Percentiles rank a stretch among this genome's conserved stretches.
phyloP scores from a whole-genome alignment of 2,329 filamentous ascomycete species.

The Microdochium nivale region DNA sequence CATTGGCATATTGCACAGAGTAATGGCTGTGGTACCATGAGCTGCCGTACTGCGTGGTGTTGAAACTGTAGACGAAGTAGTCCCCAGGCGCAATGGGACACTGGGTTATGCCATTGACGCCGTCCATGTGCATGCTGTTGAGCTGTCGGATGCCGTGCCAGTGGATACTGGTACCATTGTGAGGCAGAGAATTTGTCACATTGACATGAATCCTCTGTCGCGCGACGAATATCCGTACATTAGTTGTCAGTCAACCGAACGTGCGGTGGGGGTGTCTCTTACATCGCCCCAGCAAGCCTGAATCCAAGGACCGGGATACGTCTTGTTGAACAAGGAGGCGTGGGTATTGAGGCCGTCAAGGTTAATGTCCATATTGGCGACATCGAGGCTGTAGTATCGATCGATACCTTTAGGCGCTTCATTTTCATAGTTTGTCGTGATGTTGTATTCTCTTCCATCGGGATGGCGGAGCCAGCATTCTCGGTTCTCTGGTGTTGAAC shows the following conservation, averaged over 20 bases:
- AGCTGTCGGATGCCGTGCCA: slow-evolving; percentile 46
- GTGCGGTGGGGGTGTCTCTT: background rate
- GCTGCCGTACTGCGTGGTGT: slow-evolving; percentile 44
- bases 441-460: slow-evolving; percentile 13
- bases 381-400: slow-evolving; percentile 11
- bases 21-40: slow-evolving; percentile 56
- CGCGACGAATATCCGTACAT: background rate
- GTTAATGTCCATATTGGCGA: background rate
- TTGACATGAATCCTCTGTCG: slow-evolving; percentile 16
- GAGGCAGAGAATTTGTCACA: slow-evolving; percentile 18
- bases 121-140: slow-evolving; percentile 42
- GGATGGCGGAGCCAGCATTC: slow-evolving; percentile 16
- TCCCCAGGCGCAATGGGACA: slow-evolving; percentile 59
- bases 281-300: slow-evolving; percentile 19
- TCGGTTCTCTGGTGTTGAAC: slow-evolving; percentile 14
- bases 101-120: slow-evolving; percentile 44
- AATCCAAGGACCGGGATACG: slow-evolving; percentile 18
- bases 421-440: slow-evolving; percentile 17
- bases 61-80: slow-evolving; percentile 43
- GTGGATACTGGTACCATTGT: slow-evolving; percentile 36
- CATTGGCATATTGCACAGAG: slow-evolving; percentile 49
- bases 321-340: slow-evolving; percentile 15
- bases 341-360: slow-evolving; percentile 10
- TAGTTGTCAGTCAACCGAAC: background rate
- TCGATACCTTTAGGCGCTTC: slow-evolving; percentile 9